Evolutionary conservation across 2,329 filamentous ascomycete genomes (phyloP).

Genomic region (Fusarium sp.): DNA sequence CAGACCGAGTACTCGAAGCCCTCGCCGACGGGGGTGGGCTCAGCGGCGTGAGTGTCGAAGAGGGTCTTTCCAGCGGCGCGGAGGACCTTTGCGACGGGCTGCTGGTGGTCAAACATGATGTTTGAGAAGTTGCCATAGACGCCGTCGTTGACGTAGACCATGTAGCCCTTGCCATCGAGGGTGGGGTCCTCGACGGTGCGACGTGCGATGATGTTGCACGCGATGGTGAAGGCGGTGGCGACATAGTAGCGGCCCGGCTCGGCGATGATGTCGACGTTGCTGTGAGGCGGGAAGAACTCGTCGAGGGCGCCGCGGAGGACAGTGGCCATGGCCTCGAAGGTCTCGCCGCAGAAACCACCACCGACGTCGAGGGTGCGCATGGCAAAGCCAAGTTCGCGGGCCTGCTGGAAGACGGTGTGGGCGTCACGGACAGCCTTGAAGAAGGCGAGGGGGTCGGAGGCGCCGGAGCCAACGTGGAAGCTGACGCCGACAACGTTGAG

Average conservation of each 20-base stretch:
- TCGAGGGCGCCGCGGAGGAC: slow-evolving; percentile 85
- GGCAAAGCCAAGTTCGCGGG: slow-evolving; percentile 77
- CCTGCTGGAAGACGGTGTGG: slow-evolving; percentile 88
- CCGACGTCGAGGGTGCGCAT: slow-evolving; percentile 93
- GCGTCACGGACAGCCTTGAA: slow-evolving; percentile 91
- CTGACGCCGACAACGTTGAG: slow-evolving; percentile 95
- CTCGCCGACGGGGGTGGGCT: slow-evolving; percentile 57
- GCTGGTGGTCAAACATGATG: slow-evolving; percentile 99
- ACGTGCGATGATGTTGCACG: slow-evolving; percentile 94
- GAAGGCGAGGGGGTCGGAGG: slow-evolving; percentile 92
- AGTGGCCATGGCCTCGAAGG: slow-evolving; percentile 88
- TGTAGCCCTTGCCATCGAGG: slow-evolving; percentile 78
- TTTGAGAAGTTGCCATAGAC: slow-evolving; percentile 98
- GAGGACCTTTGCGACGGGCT: slow-evolving; percentile 85
- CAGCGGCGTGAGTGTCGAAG: slow-evolving; percentile 66
- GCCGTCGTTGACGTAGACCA: slow-evolving; percentile 97
- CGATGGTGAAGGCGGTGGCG: slow-evolving; percentile 90
- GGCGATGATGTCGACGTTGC: slow-evolving; percentile 84
- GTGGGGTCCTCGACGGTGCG: slow-evolving; percentile 83
- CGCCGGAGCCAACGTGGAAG: slow-evolving; percentile 97
- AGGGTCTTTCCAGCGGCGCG: slow-evolving; percentile 68
- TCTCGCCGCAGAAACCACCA: slow-evolving; percentile 90
- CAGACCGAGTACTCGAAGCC: slow-evolving; percentile 92
- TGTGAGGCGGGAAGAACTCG: slow-evolving; percentile 81
- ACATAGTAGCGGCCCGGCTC: slow-evolving; percentile 98